These are phyloP conservation scores for Penicillium robsamsonii DNA, from an alignment of 495 filamentous ascomycete genomes.

Conservation along the genomic window DNA sequence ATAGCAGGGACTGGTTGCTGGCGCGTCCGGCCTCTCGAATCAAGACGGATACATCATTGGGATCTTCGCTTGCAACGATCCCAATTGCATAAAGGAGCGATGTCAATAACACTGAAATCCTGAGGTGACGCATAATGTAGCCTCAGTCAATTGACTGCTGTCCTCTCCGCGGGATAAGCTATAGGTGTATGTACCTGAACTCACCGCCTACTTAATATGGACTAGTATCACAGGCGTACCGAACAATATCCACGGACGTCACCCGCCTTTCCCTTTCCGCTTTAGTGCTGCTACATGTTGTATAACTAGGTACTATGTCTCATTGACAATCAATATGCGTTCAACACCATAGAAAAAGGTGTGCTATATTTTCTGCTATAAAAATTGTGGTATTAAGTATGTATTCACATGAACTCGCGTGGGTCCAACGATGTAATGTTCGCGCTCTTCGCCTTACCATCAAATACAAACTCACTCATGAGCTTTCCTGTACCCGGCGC, in stretches of 20 bases:
- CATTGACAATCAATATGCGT: not conserved
- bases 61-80: slow-evolving; percentile 32
- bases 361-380: not conserved
- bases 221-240: not conserved
- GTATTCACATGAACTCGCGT: slow-evolving; percentile 46
- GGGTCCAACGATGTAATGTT: slow-evolving; percentile 71
- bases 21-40: slow-evolving; percentile 47
- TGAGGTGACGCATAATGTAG: slow-evolving; percentile 32
- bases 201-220: not conserved
- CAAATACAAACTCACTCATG: slow-evolving; percentile 82
- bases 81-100: slow-evolving; percentile 35
- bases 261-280: not conserved
- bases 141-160: slow-evolving; percentile 26
- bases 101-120: slow-evolving; percentile 28
- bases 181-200: not conserved
- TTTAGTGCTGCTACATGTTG: not conserved
- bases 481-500: slow-evolving; percentile 86
- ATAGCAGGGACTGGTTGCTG: slow-evolving; percentile 85
- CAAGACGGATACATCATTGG: slow-evolving; percentile 39
- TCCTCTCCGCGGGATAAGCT: slow-evolving; percentile 32
- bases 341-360: not conserved
- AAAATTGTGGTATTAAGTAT: not conserved
- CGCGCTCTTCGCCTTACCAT: slow-evolving; percentile 74
- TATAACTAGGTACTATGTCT: not conserved
- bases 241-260: not conserved